Base-by-base conservation (phyloP, 495 filamentous ascomycete genomes). In the Sporormia fimetaria region DNA sequence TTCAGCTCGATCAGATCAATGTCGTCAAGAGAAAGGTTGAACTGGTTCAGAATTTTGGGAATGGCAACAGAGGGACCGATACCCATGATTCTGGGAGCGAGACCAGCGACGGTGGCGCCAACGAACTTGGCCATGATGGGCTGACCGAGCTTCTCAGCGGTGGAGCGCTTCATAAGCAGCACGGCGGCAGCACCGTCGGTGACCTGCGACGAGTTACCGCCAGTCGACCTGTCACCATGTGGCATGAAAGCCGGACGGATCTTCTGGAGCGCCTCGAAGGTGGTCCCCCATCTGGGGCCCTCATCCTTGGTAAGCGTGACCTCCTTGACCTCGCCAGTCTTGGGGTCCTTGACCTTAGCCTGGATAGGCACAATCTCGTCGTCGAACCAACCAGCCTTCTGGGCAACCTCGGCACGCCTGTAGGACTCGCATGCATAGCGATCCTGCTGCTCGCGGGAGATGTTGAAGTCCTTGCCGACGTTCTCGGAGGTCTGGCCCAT, bases 401-500 rank as follows among this genome's bases (percentile, higher is more conserved):
- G 90, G 3, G 90, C 85, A 17, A 54, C 65, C 67, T 98, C 90
- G 14, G 90, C 90, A 22, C 86, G 76, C 42, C 74, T 72, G 66
- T 82, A 95, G 8, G 76, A 83, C 67, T 92, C 83, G 6, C 82
- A 82, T 0, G 90, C 84, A 59, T 78, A 95, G 40, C 72, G 63
- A 59, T 98, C 90, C 59, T 94, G 84, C 47, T 57, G 56, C 56
- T 88, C 78, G 30, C 90, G 75, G 1, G 75, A 63, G 54, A 98
- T 78, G 43, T 78, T 71, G 57, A 98, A 98, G 65, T 95, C 88
- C 36, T 73, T 75, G 32, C 76, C 84, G n/a, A 98, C 83, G 51
- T 98, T 95, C 68, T 98, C 90, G 8, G 79, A 85, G 0, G 90
- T 98, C 75, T 94, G 90, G 0, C 90, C 90, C 90, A 98, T 98